phyloP scores from a whole-genome alignment of 164 flowering plant genomes.

The Umbellularia californica region DNA sequence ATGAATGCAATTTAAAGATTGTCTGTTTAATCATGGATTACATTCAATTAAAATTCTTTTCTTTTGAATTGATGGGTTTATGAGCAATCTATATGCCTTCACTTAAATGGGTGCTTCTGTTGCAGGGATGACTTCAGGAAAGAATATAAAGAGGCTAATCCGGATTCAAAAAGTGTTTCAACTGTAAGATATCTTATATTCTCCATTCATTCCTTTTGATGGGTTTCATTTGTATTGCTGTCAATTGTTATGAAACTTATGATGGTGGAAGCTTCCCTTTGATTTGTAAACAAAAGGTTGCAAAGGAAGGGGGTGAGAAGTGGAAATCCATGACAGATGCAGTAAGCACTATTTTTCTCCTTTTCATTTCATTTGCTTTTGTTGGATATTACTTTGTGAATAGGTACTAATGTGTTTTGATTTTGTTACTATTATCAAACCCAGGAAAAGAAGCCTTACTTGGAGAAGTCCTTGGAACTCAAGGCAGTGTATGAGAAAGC shows the following conservation, averaged over 20 bases:
- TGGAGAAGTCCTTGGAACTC: constrained; percentile 61
- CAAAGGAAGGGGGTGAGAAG: constrained; percentile 77
- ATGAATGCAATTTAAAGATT: too few relatives aligned
- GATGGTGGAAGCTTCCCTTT: too few relatives aligned
- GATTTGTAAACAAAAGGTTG: constrained; percentile 37
- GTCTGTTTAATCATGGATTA: too few relatives aligned
- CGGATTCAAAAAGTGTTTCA: constrained; percentile 50
- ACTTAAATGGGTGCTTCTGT: neutral
- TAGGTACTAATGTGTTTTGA: neutral
- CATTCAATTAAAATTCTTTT: too few relatives aligned
- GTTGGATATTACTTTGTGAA: neutral
- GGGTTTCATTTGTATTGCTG: neutral
- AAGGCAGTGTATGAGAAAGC: constrained; percentile 63
- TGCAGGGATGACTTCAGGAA: constrained; percentile 82
- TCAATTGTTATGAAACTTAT: neutral
- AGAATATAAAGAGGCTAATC: constrained; percentile 55
- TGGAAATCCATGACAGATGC: constrained; percentile 78
- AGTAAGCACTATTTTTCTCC: constrained; percentile 29
- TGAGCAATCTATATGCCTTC: too few relatives aligned
- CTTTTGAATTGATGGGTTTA: too few relatives aligned
- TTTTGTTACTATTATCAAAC: neutral
- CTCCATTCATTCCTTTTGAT: neutral
- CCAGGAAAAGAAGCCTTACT: constrained; percentile 74
- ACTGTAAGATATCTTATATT: constrained; percentile 29
- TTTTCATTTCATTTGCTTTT: neutral